phyloP scores from a whole-genome alignment of 202 grass and related monocot genomes.

The Alloteropsis angusta region DNA sequence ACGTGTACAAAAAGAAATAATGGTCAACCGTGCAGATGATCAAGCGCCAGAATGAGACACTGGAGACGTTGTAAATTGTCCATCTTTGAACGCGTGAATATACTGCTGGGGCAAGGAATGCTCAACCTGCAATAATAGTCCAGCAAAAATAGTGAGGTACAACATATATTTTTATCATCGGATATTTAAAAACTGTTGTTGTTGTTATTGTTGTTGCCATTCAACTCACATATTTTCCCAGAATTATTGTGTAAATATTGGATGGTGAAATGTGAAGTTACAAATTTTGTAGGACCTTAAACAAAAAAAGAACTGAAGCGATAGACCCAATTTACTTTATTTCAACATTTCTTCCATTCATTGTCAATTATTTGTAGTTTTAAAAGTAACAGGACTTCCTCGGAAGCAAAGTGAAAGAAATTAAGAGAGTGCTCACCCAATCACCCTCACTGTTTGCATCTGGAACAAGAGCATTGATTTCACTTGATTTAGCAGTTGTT shows the following conservation, averaged over 20 bases:
- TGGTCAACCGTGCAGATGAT: background rate
- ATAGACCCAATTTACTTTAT: background rate
- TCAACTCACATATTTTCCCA: background rate
- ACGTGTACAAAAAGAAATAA: background rate
- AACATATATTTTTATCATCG: background rate
- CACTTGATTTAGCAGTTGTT: conserved; percentile 66
- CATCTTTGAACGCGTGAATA: conserved; percentile 34
- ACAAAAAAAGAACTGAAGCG: background rate
- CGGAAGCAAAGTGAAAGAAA: background rate
- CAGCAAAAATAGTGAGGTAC: background rate
- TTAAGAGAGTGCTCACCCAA: conserved; percentile 29
- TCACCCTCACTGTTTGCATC: conserved; percentile 33
- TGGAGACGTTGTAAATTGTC: conserved; percentile 41
- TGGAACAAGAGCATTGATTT: conserved; percentile 55
- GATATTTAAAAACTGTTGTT: background rate
- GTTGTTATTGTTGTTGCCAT: background rate
- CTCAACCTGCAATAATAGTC: conserved; percentile 22
- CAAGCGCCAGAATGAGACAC: conserved; percentile 33
- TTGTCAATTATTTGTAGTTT: background rate
- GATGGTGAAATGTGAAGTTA: background rate
- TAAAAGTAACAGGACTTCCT: background rate
- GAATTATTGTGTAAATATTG: background rate
- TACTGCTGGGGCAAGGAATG: conserved; percentile 54
- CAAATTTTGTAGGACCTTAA: background rate
- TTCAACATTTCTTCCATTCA: background rate